Evolutionary conservation across 257 asterid genomes (phyloP).

Genomic region (Euphrasia confusa): DNA sequence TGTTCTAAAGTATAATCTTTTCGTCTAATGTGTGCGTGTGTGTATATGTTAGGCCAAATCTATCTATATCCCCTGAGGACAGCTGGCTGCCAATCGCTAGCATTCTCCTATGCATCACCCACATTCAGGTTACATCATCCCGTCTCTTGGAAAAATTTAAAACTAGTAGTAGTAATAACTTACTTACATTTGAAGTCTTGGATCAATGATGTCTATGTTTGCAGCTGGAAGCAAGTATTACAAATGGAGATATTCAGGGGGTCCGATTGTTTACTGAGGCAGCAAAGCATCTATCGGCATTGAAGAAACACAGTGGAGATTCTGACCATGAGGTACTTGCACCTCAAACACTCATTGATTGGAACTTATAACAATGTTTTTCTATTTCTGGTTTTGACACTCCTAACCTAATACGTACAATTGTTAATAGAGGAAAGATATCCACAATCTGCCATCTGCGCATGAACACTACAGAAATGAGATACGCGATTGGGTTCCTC

Average conservation of each 20-base stretch:
- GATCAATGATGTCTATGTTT: constrained; percentile 25
- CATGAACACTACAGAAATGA: constrained; percentile 29
- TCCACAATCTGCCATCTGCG: constrained; percentile 34
- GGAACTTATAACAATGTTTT: background rate
- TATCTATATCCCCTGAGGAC: constrained; percentile 88
- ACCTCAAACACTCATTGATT: constrained; percentile 9
- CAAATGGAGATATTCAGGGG: constrained; percentile 68
- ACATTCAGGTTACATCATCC: constrained; percentile 61
- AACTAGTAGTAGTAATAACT: background rate
- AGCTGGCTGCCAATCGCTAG: constrained; percentile 97
- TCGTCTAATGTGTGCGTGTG: background rate
- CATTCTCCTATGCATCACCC: constrained; percentile 79
- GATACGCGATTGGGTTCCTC: constrained; percentile 30
- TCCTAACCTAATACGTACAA: background rate
- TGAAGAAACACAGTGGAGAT: constrained; percentile 26
- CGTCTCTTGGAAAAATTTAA: background rate
- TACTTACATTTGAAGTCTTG: constrained; percentile 22
- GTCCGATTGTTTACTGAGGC: constrained; percentile 44
- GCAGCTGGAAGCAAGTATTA: constrained; percentile 78
- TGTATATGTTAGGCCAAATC: constrained; percentile 46
- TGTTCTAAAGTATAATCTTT: background rate
- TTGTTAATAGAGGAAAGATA: constrained; percentile 28
- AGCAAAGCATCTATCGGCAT: constrained; percentile 40
- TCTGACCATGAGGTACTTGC: constrained; percentile 42
- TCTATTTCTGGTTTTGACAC: constrained; percentile 23